phyloP scores from a whole-genome alignment of 2,329 filamentous ascomycete species.

The Pseudogymnoascus sp. region DNA sequence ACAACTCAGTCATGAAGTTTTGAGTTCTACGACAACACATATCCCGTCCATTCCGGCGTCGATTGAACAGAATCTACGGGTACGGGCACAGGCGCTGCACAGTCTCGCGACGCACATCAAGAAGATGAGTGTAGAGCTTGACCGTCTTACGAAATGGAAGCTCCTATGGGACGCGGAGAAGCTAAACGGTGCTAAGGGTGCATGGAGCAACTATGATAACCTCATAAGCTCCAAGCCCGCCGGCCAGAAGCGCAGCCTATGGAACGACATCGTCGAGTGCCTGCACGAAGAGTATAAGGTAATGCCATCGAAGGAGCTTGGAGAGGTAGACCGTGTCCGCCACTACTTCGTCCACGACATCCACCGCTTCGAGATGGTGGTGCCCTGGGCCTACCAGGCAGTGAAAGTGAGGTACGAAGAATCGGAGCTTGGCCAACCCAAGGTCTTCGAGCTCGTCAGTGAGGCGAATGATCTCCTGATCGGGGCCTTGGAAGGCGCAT shows the following conservation, averaged over 20 bases:
- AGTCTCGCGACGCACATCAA: constrained; percentile 67
- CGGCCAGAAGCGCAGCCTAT: constrained; percentile 58
- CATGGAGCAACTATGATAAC: constrained; percentile 76
- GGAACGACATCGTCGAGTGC: constrained; percentile 66
- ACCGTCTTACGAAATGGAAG: constrained; percentile 64
- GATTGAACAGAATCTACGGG: constrained; percentile 70
- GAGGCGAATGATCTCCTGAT: constrained; percentile 73
- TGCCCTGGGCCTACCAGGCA: constrained; percentile 71
- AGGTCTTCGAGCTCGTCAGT: constrained; percentile 25
- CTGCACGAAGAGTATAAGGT: constrained; percentile 72
- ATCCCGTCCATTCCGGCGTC: constrained; percentile 66
- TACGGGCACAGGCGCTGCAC: constrained; percentile 64
- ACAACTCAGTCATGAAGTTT: constrained; percentile 70
- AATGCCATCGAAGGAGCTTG: constrained; percentile 51
- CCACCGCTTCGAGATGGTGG: constrained; percentile 61
- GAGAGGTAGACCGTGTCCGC: constrained; percentile 72
- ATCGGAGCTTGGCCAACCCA: constrained; percentile 45
- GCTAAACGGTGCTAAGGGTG: constrained; percentile 65
- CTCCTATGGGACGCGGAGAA: constrained; percentile 88
- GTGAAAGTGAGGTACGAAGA: constrained; percentile 66
- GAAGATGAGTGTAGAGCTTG: constrained; percentile 56
- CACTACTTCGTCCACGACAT: constrained; percentile 79
- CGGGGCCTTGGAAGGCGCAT: constrained; percentile 53
- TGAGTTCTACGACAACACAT: constrained; percentile 67
- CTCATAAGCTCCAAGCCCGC: constrained; percentile 52